Percentiles rank a stretch among this genome's conserved stretches.
Evolutionary conservation across 2,329 filamentous ascomycete genomes (phyloP).

Genomic region (Helicocarpus griseus): DNA sequence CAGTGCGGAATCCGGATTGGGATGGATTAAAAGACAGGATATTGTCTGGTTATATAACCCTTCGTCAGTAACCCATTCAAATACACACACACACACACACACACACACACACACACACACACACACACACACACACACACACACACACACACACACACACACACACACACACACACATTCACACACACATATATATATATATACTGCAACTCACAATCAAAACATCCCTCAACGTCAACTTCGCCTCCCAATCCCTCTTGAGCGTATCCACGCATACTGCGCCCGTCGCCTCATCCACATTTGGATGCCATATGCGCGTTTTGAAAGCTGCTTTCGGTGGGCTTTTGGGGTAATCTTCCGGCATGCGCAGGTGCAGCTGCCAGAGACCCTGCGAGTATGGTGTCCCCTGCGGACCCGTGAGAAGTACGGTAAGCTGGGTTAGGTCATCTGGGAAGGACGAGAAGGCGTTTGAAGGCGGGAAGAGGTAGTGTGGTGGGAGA

Average conservation of each 20-base stretch:
- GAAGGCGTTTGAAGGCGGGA: conserved; percentile 33
- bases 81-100: too few relatives aligned
- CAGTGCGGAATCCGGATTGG: conserved; percentile 54
- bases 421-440: conserved; percentile 47
- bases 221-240: conserved; percentile 50
- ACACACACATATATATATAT: neutral
- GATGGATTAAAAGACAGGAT: conserved; percentile 52
- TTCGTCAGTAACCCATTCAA: too few relatives aligned
- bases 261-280: conserved; percentile 56
- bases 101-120: too few relatives aligned
- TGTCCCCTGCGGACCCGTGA: conserved; percentile 51
- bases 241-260: conserved; percentile 53
- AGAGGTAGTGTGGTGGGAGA: conserved; percentile 54
- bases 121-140: too few relatives aligned
- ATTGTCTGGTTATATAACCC: too few relatives aligned
- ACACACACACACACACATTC: too few relatives aligned
- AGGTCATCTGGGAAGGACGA: conserved; percentile 41
- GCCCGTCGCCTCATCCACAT: conserved; percentile 53
- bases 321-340: conserved; percentile 49
- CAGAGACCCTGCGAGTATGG: conserved; percentile 51
- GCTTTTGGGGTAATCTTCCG: conserved; percentile 43
- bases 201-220: conserved; percentile 34
- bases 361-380: conserved; percentile 51
- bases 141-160: too few relatives aligned
- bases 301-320: conserved; percentile 55